Base-by-base conservation (phyloP, 441 rosid species). In the Melastoma candidum region DNA sequence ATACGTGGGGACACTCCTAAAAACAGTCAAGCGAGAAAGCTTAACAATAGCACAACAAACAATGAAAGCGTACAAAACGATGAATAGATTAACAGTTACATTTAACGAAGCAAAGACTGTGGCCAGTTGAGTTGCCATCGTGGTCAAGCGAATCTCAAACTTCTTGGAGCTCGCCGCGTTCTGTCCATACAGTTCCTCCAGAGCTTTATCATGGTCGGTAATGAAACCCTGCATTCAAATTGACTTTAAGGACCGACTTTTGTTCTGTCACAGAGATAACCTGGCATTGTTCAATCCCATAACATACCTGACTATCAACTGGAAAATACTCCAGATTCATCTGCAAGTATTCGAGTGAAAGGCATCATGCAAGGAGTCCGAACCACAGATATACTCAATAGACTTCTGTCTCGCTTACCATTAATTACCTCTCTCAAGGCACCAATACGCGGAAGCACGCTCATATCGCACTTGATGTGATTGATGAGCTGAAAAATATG, bases 291-390 rank as follows among this genome's bases (percentile, higher is more conserved):
- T 29, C 36, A 6, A 29, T 27, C 32, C 32, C 4, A 45, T 44
- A 13, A 53, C 11, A 26, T 22, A 76, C 90, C 86, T 83, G 90
- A 47, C 69, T 74, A 61, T 83, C 86, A 44, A 83, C 54, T 46
- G 90, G 84, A 69, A 80, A 83, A 59, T 74, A 83, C 66, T 80
- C 84, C 87, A 80, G 68, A 57, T 83, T 83, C 82, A 83, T 68
- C 86, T 83, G 77, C 66, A 72, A n/a, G 45, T 50, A 39, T 12
- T 46, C 2, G 26, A 47, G 44, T 29, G 43, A 2, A 12, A 49
- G 51, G 32, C 27, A 11, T 6, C 12, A 58, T n/a, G 14, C 25
- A 44, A 26, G 44, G 32, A 9, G 49, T 1, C 29, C 46, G 48
- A 55, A 51, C 26, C 17, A 39, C 54, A 24, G 57, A 46, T 29